Base-by-base conservation (phyloP, 163 green algal genomes). In the Chlamydomonas reinhardtii region DNA sequence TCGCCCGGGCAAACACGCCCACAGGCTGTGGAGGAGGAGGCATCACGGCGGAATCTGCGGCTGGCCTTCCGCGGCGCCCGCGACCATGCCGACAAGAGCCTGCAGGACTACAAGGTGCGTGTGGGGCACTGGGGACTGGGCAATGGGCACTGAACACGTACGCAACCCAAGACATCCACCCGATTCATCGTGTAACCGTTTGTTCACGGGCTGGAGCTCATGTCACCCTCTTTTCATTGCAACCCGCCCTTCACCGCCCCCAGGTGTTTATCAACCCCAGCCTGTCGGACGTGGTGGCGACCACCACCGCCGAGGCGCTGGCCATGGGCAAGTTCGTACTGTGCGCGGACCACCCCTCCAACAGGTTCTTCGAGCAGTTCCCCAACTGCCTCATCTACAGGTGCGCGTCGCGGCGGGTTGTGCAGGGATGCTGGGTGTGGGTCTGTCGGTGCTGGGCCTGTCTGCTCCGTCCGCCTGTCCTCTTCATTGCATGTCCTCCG, bases 241-340 rank as follows among this genome's bases (percentile, higher is more conserved):
- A n/a, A n/a, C n/a, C n/a, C n/a, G n/a, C n/a, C n/a, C n/a, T n/a
- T n/a, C n/a, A n/a, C n/a, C n/a, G n/a, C n/a, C n/a, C 39, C 19
- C 90, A 97, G 92, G 97, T 99, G 64, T 99, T 99, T 91, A 93
- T 99, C 80, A 99, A 99, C 91, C 96, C 92, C 88, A 83, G 89
- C 43, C 81, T 94, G 62, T 91, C 85, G 3, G 98, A 99, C 84
- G 98, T 99, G 43, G 97, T 99, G 66, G 98, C 97, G 74, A 99
- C 98, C 16, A 99, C 98, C 39, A 99, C 95, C 25, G 97, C 98
- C 25, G 98, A 99, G 90, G 98, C 98, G 32, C 92, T 99, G 76
- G 98, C 98, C 29, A 99, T 99, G 97, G 97, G 97, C 89, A 99
- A 99, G 92, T 99, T 97, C 89, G 95, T 99, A 66, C 92, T 99